These are phyloP conservation scores for Isoetes taiwanensis DNA, from an alignment of 75 land plant species.

Conservation along the genomic window DNA sequence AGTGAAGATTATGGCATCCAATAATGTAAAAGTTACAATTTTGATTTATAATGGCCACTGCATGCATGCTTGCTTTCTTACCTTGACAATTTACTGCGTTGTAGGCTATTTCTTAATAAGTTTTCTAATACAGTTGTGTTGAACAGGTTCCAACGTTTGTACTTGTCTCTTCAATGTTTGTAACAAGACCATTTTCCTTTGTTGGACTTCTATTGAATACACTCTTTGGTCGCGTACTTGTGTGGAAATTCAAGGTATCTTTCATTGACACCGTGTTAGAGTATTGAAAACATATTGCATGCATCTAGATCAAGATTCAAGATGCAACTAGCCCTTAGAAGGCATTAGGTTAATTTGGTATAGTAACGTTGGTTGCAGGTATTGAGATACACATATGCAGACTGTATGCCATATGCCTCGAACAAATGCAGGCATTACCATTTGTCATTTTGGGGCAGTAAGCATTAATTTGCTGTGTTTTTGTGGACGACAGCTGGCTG, in stretches of 20 bases:
- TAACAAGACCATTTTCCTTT: slow-evolving; percentile 21
- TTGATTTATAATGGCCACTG: background rate
- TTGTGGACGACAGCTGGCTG: no score
- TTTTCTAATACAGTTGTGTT: background rate
- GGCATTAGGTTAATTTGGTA: no score
- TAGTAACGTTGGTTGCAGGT: no score
- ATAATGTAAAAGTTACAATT: background rate
- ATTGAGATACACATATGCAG: no score
- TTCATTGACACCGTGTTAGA: no score
- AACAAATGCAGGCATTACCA: no score
- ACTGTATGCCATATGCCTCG: no score
- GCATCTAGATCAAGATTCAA: no score
- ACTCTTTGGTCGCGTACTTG: slow-evolving; percentile 16
- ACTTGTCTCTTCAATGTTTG: slow-evolving; percentile 25
- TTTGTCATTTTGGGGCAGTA: no score
- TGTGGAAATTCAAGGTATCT: slow-evolving; percentile 34
- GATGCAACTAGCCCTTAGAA: no score
- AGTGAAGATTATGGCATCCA: background rate
- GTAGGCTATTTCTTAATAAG: background rate
- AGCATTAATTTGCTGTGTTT: no score
- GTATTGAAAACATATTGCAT: no score
- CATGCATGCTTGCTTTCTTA: background rate
- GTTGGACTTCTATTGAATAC: slow-evolving; percentile 24
- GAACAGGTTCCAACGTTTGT: slow-evolving; percentile 30
- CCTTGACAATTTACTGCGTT: background rate